Conservation (phyloP, 805 yeast genomes). For the Kurtzmaniella cleridarum region DNA sequence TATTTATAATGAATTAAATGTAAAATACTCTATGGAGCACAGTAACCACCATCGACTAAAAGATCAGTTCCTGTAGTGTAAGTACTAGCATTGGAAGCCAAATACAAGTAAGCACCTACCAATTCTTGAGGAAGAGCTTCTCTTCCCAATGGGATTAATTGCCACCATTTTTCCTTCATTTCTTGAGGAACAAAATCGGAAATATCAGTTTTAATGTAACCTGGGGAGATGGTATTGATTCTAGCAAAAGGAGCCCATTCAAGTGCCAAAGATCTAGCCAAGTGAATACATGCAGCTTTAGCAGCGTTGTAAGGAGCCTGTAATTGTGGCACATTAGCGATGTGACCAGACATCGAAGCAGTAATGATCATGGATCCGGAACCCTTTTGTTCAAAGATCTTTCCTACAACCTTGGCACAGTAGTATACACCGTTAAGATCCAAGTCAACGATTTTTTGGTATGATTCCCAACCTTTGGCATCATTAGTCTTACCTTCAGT, state of each 20-base stretch:
- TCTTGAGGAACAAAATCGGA: constrained; percentile 30
- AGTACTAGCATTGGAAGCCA: constrained; percentile 40
- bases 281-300: constrained; percentile 40
- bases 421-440: constrained; percentile 40
- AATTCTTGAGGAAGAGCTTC: constrained; percentile 39
- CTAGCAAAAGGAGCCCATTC: constrained; percentile 46
- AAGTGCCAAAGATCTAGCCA: constrained; percentile 39
- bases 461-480: constrained; percentile 28
- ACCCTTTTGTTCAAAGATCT: constrained; percentile 33
- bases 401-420: constrained; percentile 39
- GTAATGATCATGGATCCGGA: constrained; percentile 40
- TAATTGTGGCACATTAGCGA: constrained; percentile 40
- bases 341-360: constrained; percentile 45
- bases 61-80: constrained; percentile 43
- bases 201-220: constrained; percentile 38
- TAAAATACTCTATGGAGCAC: constrained; percentile 24
- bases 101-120: constrained; percentile 42
- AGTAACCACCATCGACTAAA: constrained; percentile 44
- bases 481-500: constrained; percentile 49
- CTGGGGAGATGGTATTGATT: constrained; percentile 40
- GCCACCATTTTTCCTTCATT: constrained; percentile 33
- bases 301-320: constrained; percentile 46
- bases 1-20: too few species aligned
- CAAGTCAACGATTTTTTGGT: constrained; percentile 33
- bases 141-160: constrained; percentile 41